Evolutionary conservation across 148 eudicot species (phyloP), one percentile per base, ranked within the genome.

Genomic region (Persicaria maculosa): DNA sequence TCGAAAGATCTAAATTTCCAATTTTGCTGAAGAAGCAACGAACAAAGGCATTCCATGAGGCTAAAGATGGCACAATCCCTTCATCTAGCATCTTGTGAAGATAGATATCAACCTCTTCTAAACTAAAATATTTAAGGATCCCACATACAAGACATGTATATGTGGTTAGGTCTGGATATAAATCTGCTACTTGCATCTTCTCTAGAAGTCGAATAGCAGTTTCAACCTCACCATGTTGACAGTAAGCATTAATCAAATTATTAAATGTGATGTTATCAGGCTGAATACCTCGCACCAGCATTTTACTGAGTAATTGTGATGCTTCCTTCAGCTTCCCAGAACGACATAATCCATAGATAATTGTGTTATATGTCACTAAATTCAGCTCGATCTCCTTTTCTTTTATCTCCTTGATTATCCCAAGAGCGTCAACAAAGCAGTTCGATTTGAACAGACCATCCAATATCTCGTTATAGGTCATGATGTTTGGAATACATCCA

Each of bases 251-350:
- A 46, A 93, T 84, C 73, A 93, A 0, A 74, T 79, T 85, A 74
- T 90, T 93, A 25, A 82, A 84, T 16, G 98, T 93, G 76, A 88
- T 81, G 46, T 58, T 44, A 83, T 93, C 98, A 43, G 86, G 88
- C 70, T 72, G 79, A 52, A 72, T 78, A 36, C 92, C 96, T 48
- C 57, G 78, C 9, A 80, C 82, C 75, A 89, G 44, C 92, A 93
- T 87, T 81, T 81, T 90, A 31, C 88, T 92, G 9, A 90, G 68
- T 70, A 90, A 73, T 72, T 78, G 70, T 71, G 85, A 36, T 20
- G 84, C 86, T 65, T 84, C 87, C 78, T 85, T 80, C 47, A 84
- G 75, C 85, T 77, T 80, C 15, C 76, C 81, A 68, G 74, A 71
- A 68, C 52, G 70, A 79, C 84, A 88, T 65, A 84, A 75, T n/a